Percentiles rank a stretch among this genome's conserved stretches.
Conservation (phyloP, 2,329 filamentous ascomycete genomes). For the Westerdykella aurantiaca region DNA sequence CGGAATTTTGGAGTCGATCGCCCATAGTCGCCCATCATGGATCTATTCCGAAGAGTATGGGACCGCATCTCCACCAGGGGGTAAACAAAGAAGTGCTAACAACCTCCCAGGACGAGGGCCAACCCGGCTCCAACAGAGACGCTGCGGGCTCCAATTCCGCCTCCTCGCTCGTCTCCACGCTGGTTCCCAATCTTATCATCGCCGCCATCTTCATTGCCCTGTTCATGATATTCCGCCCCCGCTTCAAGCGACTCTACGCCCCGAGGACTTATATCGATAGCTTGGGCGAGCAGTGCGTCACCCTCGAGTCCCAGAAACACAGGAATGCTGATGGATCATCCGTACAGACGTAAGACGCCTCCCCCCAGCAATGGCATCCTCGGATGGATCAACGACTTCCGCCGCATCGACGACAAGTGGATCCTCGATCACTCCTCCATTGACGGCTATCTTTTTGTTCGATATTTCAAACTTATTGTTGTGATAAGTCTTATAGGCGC, state of each 20-base stretch:
- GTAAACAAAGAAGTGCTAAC: constrained; percentile 3
- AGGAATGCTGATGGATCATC: constrained; percentile 2
- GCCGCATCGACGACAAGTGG: constrained; percentile 40
- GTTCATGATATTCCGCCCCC: constrained; percentile 41
- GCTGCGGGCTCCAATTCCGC: constrained; percentile 45
- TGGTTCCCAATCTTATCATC: constrained; percentile 26
- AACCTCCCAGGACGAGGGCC: constrained; percentile 8
- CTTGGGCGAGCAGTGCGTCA: constrained; percentile 29
- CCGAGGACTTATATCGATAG: constrained; percentile 45
- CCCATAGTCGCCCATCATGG: constrained; percentile 8
- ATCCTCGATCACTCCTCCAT: constrained; percentile 46
- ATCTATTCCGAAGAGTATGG: neutral
- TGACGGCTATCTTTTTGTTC: constrained; percentile 45
- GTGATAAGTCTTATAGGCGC: constrained; percentile 40
- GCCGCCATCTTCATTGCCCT: constrained; percentile 25
- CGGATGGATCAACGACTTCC: constrained; percentile 50
- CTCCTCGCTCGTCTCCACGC: constrained; percentile 34
- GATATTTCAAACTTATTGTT: constrained; percentile 44
- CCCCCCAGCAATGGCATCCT: constrained; percentile 42
- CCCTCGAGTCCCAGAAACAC: constrained; percentile 1
- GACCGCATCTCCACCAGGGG: too few species aligned
- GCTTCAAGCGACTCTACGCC: constrained; percentile 41
- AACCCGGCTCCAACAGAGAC: constrained; percentile 13
- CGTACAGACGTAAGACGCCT: constrained; percentile 43
- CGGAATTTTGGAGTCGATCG: neutral